Evolutionary conservation across 345 rosid genomes (phyloP).

Genomic region (Ceriops tagal): DNA sequence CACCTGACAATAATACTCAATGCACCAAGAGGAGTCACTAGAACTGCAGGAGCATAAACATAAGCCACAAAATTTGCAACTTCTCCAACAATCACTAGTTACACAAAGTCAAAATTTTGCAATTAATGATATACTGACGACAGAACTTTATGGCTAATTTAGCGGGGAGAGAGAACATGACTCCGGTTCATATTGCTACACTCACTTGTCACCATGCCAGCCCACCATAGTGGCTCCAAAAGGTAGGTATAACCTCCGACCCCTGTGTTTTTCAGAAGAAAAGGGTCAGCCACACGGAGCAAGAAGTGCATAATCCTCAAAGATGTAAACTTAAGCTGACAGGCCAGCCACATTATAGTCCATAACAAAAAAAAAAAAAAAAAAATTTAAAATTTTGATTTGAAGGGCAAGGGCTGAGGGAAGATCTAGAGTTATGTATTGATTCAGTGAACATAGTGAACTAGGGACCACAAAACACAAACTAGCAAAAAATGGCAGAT

Average conservation of each 20-base stretch:
- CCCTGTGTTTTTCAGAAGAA: slow-evolving; percentile 38
- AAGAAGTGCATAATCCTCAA: slow-evolving; percentile 3
- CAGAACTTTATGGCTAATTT: not conserved
- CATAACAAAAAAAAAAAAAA: not conserved
- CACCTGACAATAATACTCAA: slow-evolving; percentile 87
- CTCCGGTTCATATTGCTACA: not conserved
- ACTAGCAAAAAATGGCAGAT: too few relatives aligned
- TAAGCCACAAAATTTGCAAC: slow-evolving; percentile 89
- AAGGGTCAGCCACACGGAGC: slow-evolving; percentile 11
- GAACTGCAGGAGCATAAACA: slow-evolving; percentile 88
- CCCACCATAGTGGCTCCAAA: slow-evolving; percentile 97
- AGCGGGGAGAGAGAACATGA: not conserved
- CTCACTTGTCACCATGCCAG: slow-evolving; percentile 82
- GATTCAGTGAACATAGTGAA: not conserved
- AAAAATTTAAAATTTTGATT: not conserved
- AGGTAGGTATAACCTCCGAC: slow-evolving; percentile 87
- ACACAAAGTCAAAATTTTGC: slow-evolving; percentile 5
- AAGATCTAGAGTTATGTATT: not conserved
- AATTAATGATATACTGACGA: not conserved
- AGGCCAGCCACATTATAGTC: not conserved
- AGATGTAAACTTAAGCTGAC: not conserved
- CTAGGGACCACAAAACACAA: too few relatives aligned
- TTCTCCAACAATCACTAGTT: slow-evolving; percentile 81
- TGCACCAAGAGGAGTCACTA: slow-evolving; percentile 92
- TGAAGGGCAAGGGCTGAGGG: not conserved